Evolutionary conservation across 2,329 filamentous ascomycete genomes (phyloP).

Genomic region (Ascochyta rabiei): DNA sequence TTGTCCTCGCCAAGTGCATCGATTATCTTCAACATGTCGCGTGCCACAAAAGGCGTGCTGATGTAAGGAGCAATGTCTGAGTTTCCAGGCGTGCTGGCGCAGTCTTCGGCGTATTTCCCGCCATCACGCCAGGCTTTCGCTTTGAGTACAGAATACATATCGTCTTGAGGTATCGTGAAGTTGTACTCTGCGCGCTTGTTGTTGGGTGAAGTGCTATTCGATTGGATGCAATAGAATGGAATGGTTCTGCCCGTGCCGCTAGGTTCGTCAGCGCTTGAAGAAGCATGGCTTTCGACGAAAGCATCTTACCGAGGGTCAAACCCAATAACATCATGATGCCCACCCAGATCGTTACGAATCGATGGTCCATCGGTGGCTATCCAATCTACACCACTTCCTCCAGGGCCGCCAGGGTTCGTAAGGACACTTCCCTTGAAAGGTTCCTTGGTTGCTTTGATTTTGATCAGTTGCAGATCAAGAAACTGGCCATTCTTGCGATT

Average conservation of each 20-base stretch:
- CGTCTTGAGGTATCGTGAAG: conserved; percentile 13
- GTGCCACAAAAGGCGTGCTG: conserved; percentile 20
- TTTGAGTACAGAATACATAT: conserved; percentile 12
- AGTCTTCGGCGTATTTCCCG: conserved; percentile 12
- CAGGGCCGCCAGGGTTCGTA: conserved; percentile 45
- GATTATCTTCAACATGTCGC: conserved; percentile 27
- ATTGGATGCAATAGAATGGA: conserved; percentile 15
- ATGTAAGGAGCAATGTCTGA: conserved; percentile 21
- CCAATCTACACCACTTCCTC: conserved; percentile 18
- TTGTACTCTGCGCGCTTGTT: conserved; percentile 17
- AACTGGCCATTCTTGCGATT: conserved; percentile 23
- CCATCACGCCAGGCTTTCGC: conserved; percentile 18
- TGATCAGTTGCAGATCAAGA: conserved; percentile 36
- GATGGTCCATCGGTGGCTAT: conserved; percentile 5
- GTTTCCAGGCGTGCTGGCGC: conserved; percentile 18
- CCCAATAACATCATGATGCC: conserved; percentile 18
- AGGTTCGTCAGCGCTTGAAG: background rate
- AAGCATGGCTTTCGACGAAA: background rate
- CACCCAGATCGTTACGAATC: conserved; percentile 10
- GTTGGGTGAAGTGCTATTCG: conserved; percentile 8
- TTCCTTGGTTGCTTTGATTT: conserved; percentile 32
- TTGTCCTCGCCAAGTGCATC: conserved; percentile 25
- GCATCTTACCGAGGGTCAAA: conserved; percentile 19
- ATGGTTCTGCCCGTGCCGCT: conserved; percentile 25
- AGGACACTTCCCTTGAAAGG: conserved; percentile 42